Base-by-base conservation (phyloP, 2,329 filamentous ascomycete genomes). In the Emericellopsis atlantica region DNA sequence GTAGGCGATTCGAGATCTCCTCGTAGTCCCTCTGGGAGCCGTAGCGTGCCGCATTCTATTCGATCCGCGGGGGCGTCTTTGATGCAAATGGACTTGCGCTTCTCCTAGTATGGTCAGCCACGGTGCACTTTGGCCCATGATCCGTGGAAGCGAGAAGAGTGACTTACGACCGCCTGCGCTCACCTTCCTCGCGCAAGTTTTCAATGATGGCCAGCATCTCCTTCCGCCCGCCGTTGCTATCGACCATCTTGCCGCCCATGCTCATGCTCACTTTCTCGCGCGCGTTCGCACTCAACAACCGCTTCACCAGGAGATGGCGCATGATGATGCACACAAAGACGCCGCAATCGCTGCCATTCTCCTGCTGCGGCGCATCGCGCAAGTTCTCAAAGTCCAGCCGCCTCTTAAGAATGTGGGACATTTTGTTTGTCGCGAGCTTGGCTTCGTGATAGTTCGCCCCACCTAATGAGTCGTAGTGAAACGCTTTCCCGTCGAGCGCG, bases 261-360 rank as follows among this genome's bases (percentile, higher is more conserved):
- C 84, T 92, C 92, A 98, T 96, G 46, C 80, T 89, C 11, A 96
- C 83, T 64, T 94, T 95, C 58, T 90, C 79, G 46, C 77, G 76
- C 3, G 84, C 80, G 54, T 87, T 83, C 8, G 85, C 87, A 49
- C 74, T 76, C 43, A 98, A 66, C 21, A 98, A 69, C 43, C 85
- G 72, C 61, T 88, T 89, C 39, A 95, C 69, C 15, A 98, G 72
- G n/a, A 98, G 65, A 62, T 95, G 84, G 38, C 88, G 79, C 89
- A 98, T 98, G 46, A 90, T 74, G 48, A 96, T 75, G 59, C 92
- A 96, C 4, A 98, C 92, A 58, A 89, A 96, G 1, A 98, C 86
- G 15, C 92, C 92, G 51, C 92, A 98, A 61, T 98, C 92, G 55
- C 77, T 90, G 22, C 84, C 79, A 50, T 96, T 96, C 50, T 89